A percentile compares a stretch with the other conserved stretches of the same genome.
Evolutionary conservation across 768 basidiomycete species (phyloP).

Genomic region (Cytidiella melzeri): DNA sequence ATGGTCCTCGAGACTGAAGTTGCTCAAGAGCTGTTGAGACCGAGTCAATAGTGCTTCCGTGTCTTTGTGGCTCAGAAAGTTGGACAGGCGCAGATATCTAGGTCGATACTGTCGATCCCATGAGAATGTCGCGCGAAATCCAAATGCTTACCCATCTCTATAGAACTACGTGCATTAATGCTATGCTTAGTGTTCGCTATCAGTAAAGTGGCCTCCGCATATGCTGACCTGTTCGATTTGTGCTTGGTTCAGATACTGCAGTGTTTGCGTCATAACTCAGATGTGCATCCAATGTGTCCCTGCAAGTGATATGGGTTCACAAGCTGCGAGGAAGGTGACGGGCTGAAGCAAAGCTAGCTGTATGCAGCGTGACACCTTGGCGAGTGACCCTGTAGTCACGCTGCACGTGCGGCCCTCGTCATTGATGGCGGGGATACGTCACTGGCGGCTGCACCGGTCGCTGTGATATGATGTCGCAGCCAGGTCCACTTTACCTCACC

Average conservation of each 20-base stretch:
- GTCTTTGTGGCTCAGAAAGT: conserved; percentile 59
- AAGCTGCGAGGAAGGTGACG: no score
- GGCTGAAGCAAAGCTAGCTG: no score
- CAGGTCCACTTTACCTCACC: not conserved
- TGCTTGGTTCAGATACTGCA: conserved; percentile 47
- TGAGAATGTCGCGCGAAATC: not conserved
- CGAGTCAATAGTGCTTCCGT: conserved; percentile 56
- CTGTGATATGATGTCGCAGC: not conserved
- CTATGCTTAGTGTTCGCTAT: not conserved
- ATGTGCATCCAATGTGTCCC: no score
- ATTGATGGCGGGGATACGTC: no score
- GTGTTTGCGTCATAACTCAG: conserved; percentile 10
- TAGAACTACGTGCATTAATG: conserved; percentile 38
- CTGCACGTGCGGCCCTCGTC: no score
- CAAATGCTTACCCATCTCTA: conserved; percentile 44
- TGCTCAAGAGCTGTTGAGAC: conserved; percentile 70
- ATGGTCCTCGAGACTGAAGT: conserved; percentile 73
- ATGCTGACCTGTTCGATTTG: conserved; percentile 52
- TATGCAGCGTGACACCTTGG: no score
- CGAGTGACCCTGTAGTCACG: no score
- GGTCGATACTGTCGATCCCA: conserved; percentile 7
- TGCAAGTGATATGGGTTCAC: no score
- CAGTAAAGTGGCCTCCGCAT: not conserved
- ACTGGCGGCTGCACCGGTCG: no score
- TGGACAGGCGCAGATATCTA: conserved; percentile 76